Base-by-base conservation (phyloP, 1,284 basidiomycete species). In the Anthracocystis panici-leucophaei region DNA sequence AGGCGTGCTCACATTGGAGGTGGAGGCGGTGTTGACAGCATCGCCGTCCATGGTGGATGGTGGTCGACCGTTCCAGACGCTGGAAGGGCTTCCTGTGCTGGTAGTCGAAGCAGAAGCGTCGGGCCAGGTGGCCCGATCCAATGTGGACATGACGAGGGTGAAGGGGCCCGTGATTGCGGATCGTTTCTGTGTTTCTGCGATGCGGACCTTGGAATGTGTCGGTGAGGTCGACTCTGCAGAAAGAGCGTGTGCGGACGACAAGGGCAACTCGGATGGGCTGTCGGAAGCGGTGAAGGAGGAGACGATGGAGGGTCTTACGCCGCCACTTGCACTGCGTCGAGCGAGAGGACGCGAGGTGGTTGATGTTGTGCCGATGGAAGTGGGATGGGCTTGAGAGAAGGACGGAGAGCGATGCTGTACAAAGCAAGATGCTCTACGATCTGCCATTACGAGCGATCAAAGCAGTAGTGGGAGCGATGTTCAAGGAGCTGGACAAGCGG, bases 1-100 rank as follows among this genome's bases (percentile, higher is more conserved):
- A 11, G 74, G 74, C 7, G 74, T 76, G 62, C 52, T 76, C 23
- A 76, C 74, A 29, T 65, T 73, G 23, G 74, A 76, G 18, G 74
- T 58, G 25, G 65, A 59, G 18, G 74, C 74, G 6, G 74, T 72
- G 14, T 44, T 60, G 44, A 68, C 56, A 12, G 69, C 69, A 40
- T 76, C 74, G 23, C 65, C 62, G 46, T 76, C 74, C 35, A 67
- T 60, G 41, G 65, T 65, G 14, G 60, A 57, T 53, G 62, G 62
- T 18, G 61, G 44, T 9, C 74, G 57, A 5, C 65, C 74, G 35
- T 68, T 76, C 74, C 74, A 76, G 35, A 69, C 65, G 59, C 69
- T 76, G 21, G 74, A 72, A 5, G 74, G 61, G 50, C 65, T 68
- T 21, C 54, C 49, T 5, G 56, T 57, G 33, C 40, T 59, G 33